Evolutionary conservation across 169 alveolate species (phyloP).

Genomic region (Perkinsus chesapeaki): DNA sequence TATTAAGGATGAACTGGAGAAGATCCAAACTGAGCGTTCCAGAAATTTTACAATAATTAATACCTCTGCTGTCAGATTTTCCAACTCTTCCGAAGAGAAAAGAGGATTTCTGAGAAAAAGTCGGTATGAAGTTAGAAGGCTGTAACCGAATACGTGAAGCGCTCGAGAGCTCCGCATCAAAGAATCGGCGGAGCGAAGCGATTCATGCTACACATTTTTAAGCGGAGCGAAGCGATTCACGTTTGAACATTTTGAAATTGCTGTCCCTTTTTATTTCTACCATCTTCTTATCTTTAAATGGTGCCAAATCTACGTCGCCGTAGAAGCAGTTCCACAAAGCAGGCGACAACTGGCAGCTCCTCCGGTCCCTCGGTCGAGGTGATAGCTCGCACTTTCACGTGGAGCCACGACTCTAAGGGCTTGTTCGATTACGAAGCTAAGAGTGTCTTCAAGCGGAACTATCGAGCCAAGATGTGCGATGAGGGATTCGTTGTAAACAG

Average conservation of each 20-base stretch:
- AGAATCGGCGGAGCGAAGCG: neutral
- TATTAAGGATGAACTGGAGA: neutral
- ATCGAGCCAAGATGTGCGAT: constrained; percentile 33
- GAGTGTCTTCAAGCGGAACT: constrained; percentile 44
- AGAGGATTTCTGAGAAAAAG: no score
- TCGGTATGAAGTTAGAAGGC: no score
- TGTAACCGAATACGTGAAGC: no score
- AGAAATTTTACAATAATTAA: neutral
- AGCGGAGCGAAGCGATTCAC: neutral
- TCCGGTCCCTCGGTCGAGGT: neutral
- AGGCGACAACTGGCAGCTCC: neutral
- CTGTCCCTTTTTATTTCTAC: neutral
- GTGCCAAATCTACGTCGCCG: neutral
- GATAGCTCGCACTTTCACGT: constrained; percentile 17
- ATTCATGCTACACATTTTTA: neutral
- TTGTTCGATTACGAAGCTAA: constrained; percentile 52
- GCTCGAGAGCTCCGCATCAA: no score
- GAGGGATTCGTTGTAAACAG: constrained; percentile 20
- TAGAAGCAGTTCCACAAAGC: neutral
- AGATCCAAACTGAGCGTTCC: neutral
- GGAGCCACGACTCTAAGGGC: constrained; percentile 54
- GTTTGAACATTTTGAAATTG: neutral
- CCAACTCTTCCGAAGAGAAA: neutral
- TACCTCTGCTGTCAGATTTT: neutral
- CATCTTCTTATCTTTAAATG: neutral